Evolutionary conservation across 306 rosid species (phyloP).

Genomic region (Rosa persica): DNA sequence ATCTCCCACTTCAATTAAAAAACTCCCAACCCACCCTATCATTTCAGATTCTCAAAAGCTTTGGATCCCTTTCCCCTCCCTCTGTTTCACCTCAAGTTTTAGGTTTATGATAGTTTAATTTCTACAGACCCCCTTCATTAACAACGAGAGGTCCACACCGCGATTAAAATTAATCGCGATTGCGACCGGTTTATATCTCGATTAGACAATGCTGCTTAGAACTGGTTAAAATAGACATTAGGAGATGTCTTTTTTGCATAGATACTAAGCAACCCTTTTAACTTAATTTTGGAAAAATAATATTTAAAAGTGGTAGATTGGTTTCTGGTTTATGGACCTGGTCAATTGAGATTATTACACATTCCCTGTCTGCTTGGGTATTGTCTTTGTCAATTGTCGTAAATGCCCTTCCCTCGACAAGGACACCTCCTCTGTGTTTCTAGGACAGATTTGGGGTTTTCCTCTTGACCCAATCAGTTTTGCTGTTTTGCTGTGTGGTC

Average conservation of each 20-base stretch:
- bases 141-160: slow-evolving; percentile 3
- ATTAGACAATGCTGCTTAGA: not conserved
- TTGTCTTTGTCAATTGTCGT: slow-evolving; percentile 2
- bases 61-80: slow-evolving; percentile 11
- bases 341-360: slow-evolving; percentile 42
- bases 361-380: slow-evolving; percentile 49
- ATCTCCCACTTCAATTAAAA: not conserved
- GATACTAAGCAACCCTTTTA: slow-evolving; percentile 51
- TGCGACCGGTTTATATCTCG: not conserved
- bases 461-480: slow-evolving; percentile 56
- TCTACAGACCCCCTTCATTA: not conserved
- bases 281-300: slow-evolving; percentile 25
- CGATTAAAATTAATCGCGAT: not conserved
- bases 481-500: slow-evolving; percentile 57
- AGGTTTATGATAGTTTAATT: not conserved
- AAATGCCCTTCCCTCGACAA: slow-evolving; percentile 20
- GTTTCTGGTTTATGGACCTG: slow-evolving; percentile 39
- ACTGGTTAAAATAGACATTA: not conserved
- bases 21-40: not conserved
- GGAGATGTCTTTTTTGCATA: slow-evolving; percentile 47
- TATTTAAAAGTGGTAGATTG: slow-evolving; percentile 37
- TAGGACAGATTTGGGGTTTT: slow-evolving; percentile 10
- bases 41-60: slow-evolving; percentile 6
- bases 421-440: slow-evolving; percentile 13
- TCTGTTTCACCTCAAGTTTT: not conserved